Conservation (phyloP, 2,329 filamentous ascomycete species). For the Calonectria pauciramosa region DNA sequence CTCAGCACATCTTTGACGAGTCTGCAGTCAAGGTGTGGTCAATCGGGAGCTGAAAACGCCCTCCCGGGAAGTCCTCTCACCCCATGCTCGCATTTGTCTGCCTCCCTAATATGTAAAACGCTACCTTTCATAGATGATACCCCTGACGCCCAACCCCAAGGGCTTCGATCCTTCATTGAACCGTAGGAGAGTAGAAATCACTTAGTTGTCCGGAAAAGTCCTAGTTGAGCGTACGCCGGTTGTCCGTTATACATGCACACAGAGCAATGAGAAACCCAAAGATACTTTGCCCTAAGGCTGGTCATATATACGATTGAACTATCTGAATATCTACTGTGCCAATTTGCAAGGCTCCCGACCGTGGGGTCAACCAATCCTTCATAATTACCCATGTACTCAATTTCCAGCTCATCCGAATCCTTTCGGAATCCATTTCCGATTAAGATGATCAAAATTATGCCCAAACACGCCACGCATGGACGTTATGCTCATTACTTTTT, state of each 20-base stretch:
- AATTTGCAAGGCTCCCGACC: slow-evolving; percentile 24
- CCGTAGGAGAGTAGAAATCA: not conserved
- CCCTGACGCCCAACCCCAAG: not conserved
- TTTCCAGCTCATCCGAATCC: slow-evolving; percentile 15
- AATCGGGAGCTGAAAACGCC: slow-evolving; percentile 34
- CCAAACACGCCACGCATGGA: slow-evolving; percentile 7
- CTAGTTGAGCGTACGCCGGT: too few species aligned
- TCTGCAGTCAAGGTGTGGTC: slow-evolving; percentile 45
- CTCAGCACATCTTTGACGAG: slow-evolving; percentile 38
- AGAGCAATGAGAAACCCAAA: not conserved
- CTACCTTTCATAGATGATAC: not conserved
- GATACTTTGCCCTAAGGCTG: not conserved
- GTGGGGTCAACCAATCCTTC: slow-evolving; percentile 34
- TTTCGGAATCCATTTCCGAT: slow-evolving; percentile 7
- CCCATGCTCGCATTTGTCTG: not conserved
- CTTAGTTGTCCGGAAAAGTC: not conserved
- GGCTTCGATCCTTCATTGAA: not conserved
- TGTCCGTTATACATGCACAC: not conserved
- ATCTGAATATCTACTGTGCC: slow-evolving; percentile 34
- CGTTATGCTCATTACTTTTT: slow-evolving; percentile 23
- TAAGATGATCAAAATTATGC: slow-evolving; percentile 3
- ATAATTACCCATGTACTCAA: slow-evolving; percentile 30
- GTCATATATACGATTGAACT: slow-evolving; percentile 19
- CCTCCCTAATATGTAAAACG: not conserved
- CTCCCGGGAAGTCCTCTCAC: not conserved